Conservation (phyloP, 495 filamentous ascomycete genomes). For the Hypomontagnella submonticulosa region DNA sequence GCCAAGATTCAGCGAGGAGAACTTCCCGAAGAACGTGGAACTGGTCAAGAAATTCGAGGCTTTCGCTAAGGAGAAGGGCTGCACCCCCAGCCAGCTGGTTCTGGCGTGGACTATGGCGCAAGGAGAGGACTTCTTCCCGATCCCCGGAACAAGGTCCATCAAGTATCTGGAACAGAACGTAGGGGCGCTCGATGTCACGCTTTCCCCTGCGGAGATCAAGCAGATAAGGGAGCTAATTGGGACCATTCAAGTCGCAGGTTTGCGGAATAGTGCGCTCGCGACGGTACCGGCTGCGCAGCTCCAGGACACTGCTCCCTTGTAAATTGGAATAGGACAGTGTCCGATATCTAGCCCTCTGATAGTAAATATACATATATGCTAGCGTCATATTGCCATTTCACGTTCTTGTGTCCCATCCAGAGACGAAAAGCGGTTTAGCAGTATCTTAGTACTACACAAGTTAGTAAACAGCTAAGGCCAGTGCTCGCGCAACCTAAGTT, state of each 20-base stretch:
- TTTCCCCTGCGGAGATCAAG: conserved; percentile 46
- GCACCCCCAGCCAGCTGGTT: conserved; percentile 60
- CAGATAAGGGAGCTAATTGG: conserved; percentile 34
- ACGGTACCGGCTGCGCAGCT: conserved; percentile 1
- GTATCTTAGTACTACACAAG: no score
- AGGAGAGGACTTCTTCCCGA: conserved; percentile 65
- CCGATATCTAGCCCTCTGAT: no score
- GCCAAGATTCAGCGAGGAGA: conserved; percentile 62
- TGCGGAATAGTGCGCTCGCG: conserved; percentile 16
- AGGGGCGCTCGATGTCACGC: conserved; percentile 54
- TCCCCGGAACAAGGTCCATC: conserved; percentile 67
- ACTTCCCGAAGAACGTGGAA: conserved; percentile 64
- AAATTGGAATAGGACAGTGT: no score
- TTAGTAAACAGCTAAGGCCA: no score
- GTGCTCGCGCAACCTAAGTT: not conserved
- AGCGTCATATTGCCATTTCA: no score
- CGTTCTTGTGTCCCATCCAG: no score
- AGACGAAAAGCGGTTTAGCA: no score
- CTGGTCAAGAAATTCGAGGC: conserved; percentile 60
- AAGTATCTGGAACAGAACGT: conserved; percentile 69
- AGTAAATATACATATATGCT: not conserved
- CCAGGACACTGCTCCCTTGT: conserved; percentile 33
- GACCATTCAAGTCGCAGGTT: conserved; percentile 15
- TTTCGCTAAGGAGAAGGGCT: conserved; percentile 61
- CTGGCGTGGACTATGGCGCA: conserved; percentile 69